A percentile compares a stretch with the other conserved stretches of the same genome.
Conservation (phyloP, 2,329 filamentous ascomycete genomes). For the Aspergillus sp. region DNA sequence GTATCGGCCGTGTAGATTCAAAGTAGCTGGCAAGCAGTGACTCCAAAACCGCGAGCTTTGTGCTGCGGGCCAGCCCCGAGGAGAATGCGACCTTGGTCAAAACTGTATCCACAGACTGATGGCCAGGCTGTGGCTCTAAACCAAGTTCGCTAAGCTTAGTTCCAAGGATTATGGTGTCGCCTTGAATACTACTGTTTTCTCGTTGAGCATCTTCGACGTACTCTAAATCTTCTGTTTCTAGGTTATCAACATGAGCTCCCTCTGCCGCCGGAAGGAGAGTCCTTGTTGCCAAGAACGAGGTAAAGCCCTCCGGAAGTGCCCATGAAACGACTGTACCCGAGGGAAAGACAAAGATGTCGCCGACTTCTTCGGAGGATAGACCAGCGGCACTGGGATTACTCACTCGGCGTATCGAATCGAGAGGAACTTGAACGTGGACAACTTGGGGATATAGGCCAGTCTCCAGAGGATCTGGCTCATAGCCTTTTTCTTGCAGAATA, state of each 20-base stretch:
- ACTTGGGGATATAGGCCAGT: constrained; percentile 69
- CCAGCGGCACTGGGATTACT: constrained; percentile 46
- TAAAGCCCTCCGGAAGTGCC: constrained; percentile 78
- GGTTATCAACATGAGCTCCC: constrained; percentile 69
- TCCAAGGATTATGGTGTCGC: constrained; percentile 87
- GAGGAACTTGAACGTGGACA: constrained; percentile 61
- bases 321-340: constrained; percentile 93
- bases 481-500: constrained; percentile 62
- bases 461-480: constrained; percentile 64
- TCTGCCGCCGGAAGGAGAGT: constrained; percentile 77
- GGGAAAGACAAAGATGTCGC: constrained; percentile 94
- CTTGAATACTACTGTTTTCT: constrained; percentile 77
- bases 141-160: constrained; percentile 59
- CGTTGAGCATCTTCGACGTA: constrained; percentile 75
- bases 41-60: constrained; percentile 91
- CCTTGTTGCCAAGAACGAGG: constrained; percentile 69
- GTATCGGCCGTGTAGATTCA: constrained; percentile 80
- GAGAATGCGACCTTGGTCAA: constrained; percentile 96
- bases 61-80: constrained; percentile 87
- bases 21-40: constrained; percentile 82
- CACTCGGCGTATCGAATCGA: constrained; percentile 51
- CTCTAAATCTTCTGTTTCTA: constrained; percentile 89
- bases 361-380: constrained; percentile 56
- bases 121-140: constrained; percentile 29
- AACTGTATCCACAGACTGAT: constrained; percentile 62